Percentiles rank a stretch among this genome's conserved stretches.
Evolutionary conservation across 345 rosid species (phyloP).

Genomic region (Populus nigra): DNA sequence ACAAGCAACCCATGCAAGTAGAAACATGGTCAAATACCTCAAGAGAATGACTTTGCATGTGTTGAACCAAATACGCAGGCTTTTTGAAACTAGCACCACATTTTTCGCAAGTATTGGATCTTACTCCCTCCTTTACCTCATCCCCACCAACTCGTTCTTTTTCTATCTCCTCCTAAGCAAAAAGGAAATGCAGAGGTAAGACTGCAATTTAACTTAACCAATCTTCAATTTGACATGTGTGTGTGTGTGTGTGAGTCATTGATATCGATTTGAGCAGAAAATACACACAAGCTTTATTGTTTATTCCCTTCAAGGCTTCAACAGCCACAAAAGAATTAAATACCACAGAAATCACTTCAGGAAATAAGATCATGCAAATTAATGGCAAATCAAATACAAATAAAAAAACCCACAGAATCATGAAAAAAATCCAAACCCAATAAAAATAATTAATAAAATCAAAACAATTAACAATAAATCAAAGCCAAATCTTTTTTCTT

Average conservation of each 20-base stretch:
- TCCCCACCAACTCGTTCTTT: constrained; percentile 28
- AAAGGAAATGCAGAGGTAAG: background rate
- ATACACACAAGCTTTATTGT: no score
- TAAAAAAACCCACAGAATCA: background rate
- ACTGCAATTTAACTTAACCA: background rate
- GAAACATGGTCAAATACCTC: constrained; percentile 44
- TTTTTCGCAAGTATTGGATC: constrained; percentile 44
- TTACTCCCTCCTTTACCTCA: constrained; percentile 19
- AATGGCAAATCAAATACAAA: background rate
- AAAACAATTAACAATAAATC: background rate
- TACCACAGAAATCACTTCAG: background rate
- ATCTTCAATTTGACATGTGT: background rate
- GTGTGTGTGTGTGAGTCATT: no score
- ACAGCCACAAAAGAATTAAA: background rate
- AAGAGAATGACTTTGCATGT: constrained; percentile 72
- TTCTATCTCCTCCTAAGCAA: constrained; percentile 13
- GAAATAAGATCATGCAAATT: background rate
- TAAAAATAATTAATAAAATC: background rate
- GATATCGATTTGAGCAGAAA: no score
- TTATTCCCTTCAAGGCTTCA: background rate
- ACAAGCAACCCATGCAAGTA: background rate
- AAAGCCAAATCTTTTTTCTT: no score
- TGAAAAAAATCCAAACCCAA: background rate
- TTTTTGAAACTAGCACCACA: constrained; percentile 77
- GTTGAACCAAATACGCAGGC: constrained; percentile 80